Conservation (phyloP, 768 basidiomycete species). For the Pulveroboletus sp. region DNA sequence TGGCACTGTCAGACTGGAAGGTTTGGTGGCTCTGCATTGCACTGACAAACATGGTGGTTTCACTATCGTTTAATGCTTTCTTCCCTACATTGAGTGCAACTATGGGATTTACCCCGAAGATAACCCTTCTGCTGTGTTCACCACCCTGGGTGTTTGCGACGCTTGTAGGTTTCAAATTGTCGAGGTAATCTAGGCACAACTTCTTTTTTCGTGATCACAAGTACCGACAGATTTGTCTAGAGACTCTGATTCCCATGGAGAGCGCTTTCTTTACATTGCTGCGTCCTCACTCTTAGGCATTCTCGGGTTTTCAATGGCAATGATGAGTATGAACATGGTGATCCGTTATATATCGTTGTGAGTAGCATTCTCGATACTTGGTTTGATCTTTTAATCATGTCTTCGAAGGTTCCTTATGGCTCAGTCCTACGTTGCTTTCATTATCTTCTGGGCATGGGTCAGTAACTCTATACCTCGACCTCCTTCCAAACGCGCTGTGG, state of each 20-base stretch:
- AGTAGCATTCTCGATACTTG: slow-evolving; percentile 14
- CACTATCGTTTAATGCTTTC: slow-evolving; percentile 73
- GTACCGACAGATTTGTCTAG: too few relatives aligned
- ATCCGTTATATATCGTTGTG: slow-evolving; percentile 66
- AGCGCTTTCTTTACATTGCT: slow-evolving; percentile 68
- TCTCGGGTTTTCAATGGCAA: slow-evolving; percentile 63
- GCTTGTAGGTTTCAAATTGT: slow-evolving; percentile 48
- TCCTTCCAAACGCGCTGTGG: slow-evolving; percentile 84
- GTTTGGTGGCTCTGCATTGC: slow-evolving; percentile 78
- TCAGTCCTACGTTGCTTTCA: slow-evolving; percentile 67
- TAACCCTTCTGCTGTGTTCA: slow-evolving; percentile 70
- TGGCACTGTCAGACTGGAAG: slow-evolving; percentile 73
- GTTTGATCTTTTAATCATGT: neutral
- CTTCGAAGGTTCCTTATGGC: slow-evolving; percentile 67
- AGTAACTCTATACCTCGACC: slow-evolving; percentile 67
- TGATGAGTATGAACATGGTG: slow-evolving; percentile 56
- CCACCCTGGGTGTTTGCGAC: slow-evolving; percentile 65
- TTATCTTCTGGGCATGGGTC: slow-evolving; percentile 56
- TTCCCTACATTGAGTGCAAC: slow-evolving; percentile 77
- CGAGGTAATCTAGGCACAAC: slow-evolving; percentile 49
- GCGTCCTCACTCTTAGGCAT: slow-evolving; percentile 54
- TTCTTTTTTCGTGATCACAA: too few relatives aligned
- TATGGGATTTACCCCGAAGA: slow-evolving; percentile 60
- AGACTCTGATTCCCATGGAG: slow-evolving; percentile 66
- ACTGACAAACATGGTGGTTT: slow-evolving; percentile 51